Evolutionary conservation across 441 rosid genomes (phyloP), one percentile per base, ranked within the genome.

Genomic region (Euphorbia celastroides): DNA sequence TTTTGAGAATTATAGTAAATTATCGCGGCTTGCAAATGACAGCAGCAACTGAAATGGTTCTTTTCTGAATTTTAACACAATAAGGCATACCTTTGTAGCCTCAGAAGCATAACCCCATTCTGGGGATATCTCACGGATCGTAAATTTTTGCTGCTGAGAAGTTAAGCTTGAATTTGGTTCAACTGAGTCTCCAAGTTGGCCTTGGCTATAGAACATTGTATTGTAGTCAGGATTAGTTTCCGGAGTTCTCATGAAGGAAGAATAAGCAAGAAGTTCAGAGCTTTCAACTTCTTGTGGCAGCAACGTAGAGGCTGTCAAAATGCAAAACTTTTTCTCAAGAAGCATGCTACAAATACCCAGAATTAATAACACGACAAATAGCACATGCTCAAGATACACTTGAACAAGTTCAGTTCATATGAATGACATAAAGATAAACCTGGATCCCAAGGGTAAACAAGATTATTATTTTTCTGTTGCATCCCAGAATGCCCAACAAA

Each of bases 61-160:
- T 28, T 23, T 12, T 26, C 11, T 41, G 31, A 32, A 50, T 48
- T 48, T 60, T 20, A 60, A 59, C 62, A 68, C 14, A 59, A 52
- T 17, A 66, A 34, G 62, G 25, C 51, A 62, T 61, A 94, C 99
- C 92, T 89, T 92, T 32, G 97, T 88, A 69, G 85, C 61, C 80
- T 92, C 96, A 76, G 77, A 67, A 2, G 84, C 70, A 72, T 82
- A 89, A 61, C 94, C 91, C 97, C 97, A 88, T 56, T 82, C 87
- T 16, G 97, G 99, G 64, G 89, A 89, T 80, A 92, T 77, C 74
- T 84, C 94, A 42, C 63, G 78, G 60, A 94, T 88, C 42, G 86
- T 86, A 75, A 85, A 89, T 72, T 83, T 88, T 80, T 84, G 88
- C 68, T 60, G 80, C 32, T 77, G 74, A 63, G 81, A 63, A 38